These are phyloP conservation scores for Monosporascus sp. DNA, from an alignment of 2,329 filamentous ascomycete species.

Conservation along the genomic window DNA sequence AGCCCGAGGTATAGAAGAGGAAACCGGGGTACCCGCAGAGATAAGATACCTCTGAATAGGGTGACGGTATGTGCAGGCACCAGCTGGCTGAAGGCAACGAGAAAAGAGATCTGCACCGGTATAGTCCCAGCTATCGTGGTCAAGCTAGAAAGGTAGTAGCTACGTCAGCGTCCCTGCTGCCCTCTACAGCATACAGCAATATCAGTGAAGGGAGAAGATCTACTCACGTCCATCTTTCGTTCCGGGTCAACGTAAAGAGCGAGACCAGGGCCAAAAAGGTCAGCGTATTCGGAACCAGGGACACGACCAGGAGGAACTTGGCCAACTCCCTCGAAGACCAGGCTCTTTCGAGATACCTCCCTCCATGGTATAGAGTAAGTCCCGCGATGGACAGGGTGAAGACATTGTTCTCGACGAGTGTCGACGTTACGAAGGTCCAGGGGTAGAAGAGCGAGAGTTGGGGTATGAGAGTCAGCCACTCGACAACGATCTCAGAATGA, in stretches of 20 bases:
- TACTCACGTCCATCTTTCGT: slow-evolving; percentile 64
- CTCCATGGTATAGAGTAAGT: slow-evolving; percentile 81
- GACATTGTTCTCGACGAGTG: slow-evolving; percentile 88
- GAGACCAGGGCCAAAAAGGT: slow-evolving; percentile 68
- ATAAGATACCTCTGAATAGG: slow-evolving; percentile 81
- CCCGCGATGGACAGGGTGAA: slow-evolving; percentile 76
- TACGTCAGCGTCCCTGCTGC: slow-evolving; percentile 5
- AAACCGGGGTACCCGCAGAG: slow-evolving; percentile 74
- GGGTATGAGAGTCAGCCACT: slow-evolving; percentile 84
- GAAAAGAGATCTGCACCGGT: slow-evolving; percentile 84
- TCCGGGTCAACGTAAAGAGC: slow-evolving; percentile 65
- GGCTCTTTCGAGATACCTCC: slow-evolving; percentile 89
- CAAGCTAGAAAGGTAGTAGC: slow-evolving; percentile 43
- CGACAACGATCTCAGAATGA: slow-evolving; percentile 64
- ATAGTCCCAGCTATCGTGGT: slow-evolving; percentile 85
- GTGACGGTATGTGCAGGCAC: slow-evolving; percentile 96
- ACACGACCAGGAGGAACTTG: slow-evolving; percentile 76
- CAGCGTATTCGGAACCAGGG: slow-evolving; percentile 74
- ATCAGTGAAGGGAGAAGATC: neutral
- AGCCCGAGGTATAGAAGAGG: slow-evolving; percentile 70
- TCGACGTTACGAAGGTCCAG: slow-evolving; percentile 84
- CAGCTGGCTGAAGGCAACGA: slow-evolving; percentile 96
- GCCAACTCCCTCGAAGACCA: slow-evolving; percentile 91
- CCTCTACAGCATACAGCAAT: too few relatives aligned
- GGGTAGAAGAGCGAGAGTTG: slow-evolving; percentile 80